Evolutionary conservation across 331 rosid genomes (phyloP), one percentile per base, ranked within the genome.

Genomic region (Rhamnella rubrinervis): DNA sequence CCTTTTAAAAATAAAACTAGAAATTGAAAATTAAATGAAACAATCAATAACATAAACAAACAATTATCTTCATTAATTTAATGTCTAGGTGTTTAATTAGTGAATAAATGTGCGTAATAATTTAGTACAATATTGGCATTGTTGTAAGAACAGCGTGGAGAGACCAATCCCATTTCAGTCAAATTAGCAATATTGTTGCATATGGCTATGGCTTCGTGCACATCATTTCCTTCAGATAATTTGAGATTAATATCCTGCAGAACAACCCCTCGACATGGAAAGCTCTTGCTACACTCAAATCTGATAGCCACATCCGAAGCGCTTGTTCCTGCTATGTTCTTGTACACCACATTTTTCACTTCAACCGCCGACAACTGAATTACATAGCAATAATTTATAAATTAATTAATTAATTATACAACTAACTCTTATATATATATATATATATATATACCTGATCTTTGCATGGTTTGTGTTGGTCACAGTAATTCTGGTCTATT

Each of bases 291-390:
- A 66, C 97, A 91, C 31, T 83, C 80, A 7, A 91, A 79, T 23
- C 35, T 78, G 72, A 88, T 78, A 6, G 92, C 90, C 12, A 83
- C 63, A 1, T 80, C 61, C 1, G 89, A 75, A 77, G 81, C 82
- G 75, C 95, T 88, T 25, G 81, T 73, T 1, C 97, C 97, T 35
- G 12, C 71, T 31, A 88, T 91, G 82, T 88, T 86, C 65, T 77
- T 67, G 86, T 81, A 91, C 77, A 77, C 13, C 57, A 91, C 95
- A 63, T 91, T 75, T 59, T 61, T 71, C 14, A 91, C 87, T 61
- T 91, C 75, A 14, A 91, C 83, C 0, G 90, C 88, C 0, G 85
- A 83, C 26, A 66, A n/a, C 96, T 86, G 83, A 19, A 17, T 25
- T 6, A 59, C 19, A 21, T 23, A 23, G 5, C 35, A 31, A 31